phyloP scores from a whole-genome alignment of 352 stramenopile species.

The Pythium sukuiense region DNA sequence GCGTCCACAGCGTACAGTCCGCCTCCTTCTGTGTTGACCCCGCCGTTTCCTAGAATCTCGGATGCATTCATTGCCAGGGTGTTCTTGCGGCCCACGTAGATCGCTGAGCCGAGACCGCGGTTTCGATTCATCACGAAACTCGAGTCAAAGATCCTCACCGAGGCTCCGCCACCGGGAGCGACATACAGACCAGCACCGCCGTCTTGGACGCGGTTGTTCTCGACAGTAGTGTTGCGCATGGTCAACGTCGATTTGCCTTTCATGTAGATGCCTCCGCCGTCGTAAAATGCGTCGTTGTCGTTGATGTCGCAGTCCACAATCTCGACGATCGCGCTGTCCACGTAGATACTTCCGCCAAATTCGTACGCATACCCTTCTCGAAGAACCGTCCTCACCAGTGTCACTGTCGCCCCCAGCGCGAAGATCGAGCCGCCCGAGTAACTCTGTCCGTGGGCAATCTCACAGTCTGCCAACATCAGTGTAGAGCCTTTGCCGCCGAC shows the following conservation, averaged over 20 bases:
- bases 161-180: constrained; percentile 33
- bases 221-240: constrained; percentile 26
- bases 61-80: constrained; percentile 26
- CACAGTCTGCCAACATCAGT: constrained; percentile 38
- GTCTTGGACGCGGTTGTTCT: constrained; percentile 44
- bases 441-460: constrained; percentile 38
- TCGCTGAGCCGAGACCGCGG: constrained; percentile 44
- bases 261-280: constrained; percentile 59
- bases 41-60: constrained; percentile 38
- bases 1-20: constrained; percentile 49
- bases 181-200: constrained; percentile 49
- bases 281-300: constrained; percentile 60
- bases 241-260: constrained; percentile 30
- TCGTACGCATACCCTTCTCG: constrained; percentile 36
- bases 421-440: constrained; percentile 53
- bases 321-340: constrained; percentile 28
- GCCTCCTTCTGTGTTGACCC: constrained; percentile 39
- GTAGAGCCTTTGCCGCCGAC: constrained; percentile 32
- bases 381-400: constrained; percentile 39
- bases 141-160: constrained; percentile 28
- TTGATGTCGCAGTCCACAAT: constrained; percentile 27
- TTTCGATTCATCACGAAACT: constrained; percentile 50
- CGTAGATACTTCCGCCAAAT: constrained; percentile 55
- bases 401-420: constrained; percentile 27
- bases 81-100: constrained; percentile 61